A percentile compares a stretch with the other conserved stretches of the same genome.
These are phyloP conservation scores for Acorus gramineus DNA, from an alignment of 106 monocot species.

Conservation along the genomic window DNA sequence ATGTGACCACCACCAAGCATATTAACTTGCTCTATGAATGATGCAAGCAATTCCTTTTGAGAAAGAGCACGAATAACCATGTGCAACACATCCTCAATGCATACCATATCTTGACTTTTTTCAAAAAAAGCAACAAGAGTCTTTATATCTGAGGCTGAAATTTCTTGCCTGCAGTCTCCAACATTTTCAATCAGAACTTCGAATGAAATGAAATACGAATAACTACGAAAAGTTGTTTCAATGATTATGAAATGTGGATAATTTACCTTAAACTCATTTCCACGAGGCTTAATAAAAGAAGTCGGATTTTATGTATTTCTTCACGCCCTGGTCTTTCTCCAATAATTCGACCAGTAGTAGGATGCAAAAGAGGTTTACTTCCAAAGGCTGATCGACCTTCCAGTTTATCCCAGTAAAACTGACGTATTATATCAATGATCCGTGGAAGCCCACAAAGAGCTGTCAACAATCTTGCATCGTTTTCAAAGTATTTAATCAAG, in stretches of 20 bases:
- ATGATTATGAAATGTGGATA: too few relatives aligned
- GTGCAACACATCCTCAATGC: slow-evolving; percentile 93
- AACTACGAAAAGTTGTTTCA: too few relatives aligned
- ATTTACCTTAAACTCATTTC: slow-evolving; percentile 84
- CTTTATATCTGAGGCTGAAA: slow-evolving; percentile 59
- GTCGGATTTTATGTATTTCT: slow-evolving; percentile 85
- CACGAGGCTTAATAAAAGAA: slow-evolving; percentile 85
- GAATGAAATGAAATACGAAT: not conserved
- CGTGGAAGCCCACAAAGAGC: slow-evolving; percentile 51
- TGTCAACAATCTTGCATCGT: slow-evolving; percentile 36
- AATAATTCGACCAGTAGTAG: slow-evolving; percentile 47
- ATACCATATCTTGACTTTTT: slow-evolving; percentile 79
- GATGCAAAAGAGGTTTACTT: slow-evolving; percentile 53
- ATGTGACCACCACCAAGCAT: slow-evolving; percentile 71
- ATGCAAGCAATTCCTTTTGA: slow-evolving; percentile 42
- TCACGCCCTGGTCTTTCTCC: slow-evolving; percentile 53
- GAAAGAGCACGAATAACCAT: slow-evolving; percentile 87
- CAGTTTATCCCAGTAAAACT: slow-evolving; percentile 86
- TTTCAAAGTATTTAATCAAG: slow-evolving; percentile 86
- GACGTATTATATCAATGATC: slow-evolving; percentile 69
- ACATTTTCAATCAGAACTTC: not conserved
- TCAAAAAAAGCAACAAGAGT: slow-evolving; percentile 77
- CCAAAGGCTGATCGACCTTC: slow-evolving; percentile 32
- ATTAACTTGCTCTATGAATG: slow-evolving; percentile 88
- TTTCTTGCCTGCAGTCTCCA: slow-evolving; percentile 52